Base-by-base conservation (phyloP, 1,139 yeast species). In the Magnusiomyces ingens region DNA sequence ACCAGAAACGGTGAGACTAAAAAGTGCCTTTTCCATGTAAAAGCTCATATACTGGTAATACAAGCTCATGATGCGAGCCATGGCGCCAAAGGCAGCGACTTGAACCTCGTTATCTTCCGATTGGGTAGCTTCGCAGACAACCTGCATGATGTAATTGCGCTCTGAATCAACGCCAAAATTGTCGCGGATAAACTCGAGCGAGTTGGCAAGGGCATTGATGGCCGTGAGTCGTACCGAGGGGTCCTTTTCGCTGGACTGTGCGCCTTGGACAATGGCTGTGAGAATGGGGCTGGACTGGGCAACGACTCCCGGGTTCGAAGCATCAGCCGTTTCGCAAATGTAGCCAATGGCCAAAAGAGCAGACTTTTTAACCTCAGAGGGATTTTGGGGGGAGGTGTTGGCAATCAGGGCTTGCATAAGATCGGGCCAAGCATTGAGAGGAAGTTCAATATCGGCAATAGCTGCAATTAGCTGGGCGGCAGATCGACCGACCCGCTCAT, bases 61-160 rank as follows among this genome's bases (percentile, higher is more conserved):
- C 59, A 88, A 75, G 54, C 87, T 82, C 95, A 93, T 90, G 61
- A 93, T 90, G 64, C 87, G 82, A 46, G 97, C 95, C 57, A 93
- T 78, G 66, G 97, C 95, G 54, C 97, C 99, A 71, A 89, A 93
- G 0, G 98, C 96, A 50, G 95, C 86, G 12, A 95, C 93, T 71
- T 91, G 96, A 58, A 93, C 76, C 63, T 86, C 94, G 49, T 78
- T 73, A 64, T 86, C 87, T 51, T 80, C 80, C 32, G 95, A 87
- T 70, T 93, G 97, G 18, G 99, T 91, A 19, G 98, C 96, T 71
- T 93, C 99, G 72, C 99, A 93, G 12, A 93, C 97, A 51, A 93
- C 98, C 74, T 90, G 97, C 99, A 93, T 93, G 67, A 93, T 86
- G 71, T 86, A 91, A 69, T 93, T 90, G 67, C 99, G 81, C 75